These are phyloP conservation scores for Pseudogymnoascus sp. DNA, from an alignment of 2,329 filamentous ascomycete species.

Conservation along the genomic window DNA sequence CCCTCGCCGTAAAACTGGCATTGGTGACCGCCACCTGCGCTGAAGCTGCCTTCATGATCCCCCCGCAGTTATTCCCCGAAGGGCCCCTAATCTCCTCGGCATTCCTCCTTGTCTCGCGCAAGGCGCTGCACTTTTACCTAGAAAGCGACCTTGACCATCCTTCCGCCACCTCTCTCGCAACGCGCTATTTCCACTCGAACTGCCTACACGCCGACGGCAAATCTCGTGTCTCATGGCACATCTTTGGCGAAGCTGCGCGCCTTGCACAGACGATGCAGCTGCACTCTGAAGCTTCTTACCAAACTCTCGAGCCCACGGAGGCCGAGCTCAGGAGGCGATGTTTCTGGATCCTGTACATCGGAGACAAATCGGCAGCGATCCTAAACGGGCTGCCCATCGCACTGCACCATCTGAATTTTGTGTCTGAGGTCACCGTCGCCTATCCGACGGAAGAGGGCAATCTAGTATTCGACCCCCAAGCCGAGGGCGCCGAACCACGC, in stretches of 20 bases:
- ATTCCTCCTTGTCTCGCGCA: conserved; percentile 35
- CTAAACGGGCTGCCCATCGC: conserved; percentile 36
- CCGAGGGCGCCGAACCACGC: conserved; percentile 15
- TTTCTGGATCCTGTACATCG: conserved; percentile 15
- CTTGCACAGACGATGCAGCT: conserved; percentile 38
- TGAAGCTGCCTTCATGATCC: conserved; percentile 35
- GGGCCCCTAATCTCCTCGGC: conserved; percentile 22
- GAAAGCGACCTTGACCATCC: conserved; percentile 37
- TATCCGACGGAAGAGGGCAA: conserved; percentile 21
- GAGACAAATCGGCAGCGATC: conserved; percentile 15
- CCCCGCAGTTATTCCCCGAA: conserved; percentile 34
- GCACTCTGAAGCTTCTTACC: conserved; percentile 33
- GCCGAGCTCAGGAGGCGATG: conserved; percentile 22
- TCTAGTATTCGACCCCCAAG: conserved; percentile 16
- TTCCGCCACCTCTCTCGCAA: conserved; percentile 36
- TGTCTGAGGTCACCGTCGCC: conserved; percentile 32
- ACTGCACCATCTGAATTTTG: conserved; percentile 37
- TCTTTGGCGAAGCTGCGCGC: conserved; percentile 38
- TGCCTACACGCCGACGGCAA: conserved; percentile 38
- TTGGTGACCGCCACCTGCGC: conserved; percentile 39
- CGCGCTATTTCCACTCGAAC: conserved; percentile 40
- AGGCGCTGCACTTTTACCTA: conserved; percentile 33
- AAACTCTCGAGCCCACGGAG: conserved; percentile 32
- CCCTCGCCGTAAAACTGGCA: conserved; percentile 25
- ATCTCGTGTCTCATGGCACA: conserved; percentile 38